Base-by-base conservation (phyloP, 164 flowering plant genomes). In the Platanus orientalis region DNA sequence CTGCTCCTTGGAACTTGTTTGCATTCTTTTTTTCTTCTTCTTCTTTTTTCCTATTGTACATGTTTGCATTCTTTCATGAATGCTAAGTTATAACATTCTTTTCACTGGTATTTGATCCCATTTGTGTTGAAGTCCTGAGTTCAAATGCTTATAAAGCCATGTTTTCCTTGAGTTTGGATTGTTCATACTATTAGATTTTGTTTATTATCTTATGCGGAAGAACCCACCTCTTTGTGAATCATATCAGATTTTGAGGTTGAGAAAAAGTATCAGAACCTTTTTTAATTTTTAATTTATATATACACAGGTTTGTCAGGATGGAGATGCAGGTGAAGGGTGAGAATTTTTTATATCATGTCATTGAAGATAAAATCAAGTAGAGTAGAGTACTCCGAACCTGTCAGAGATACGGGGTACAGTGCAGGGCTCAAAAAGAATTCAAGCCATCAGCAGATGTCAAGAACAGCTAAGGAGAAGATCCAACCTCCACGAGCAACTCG, bases 401-500 rank as follows among this genome's bases (percentile, higher is more conserved):
- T 44, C 25, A 36, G 21, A 27, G 60, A 56, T n/a, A 65, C 69
- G 81, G 77, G 72, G 39, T 65, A 58, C 62, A 54, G 59, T 40
- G 20, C 58, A 63, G 77, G 76, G 70, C 63, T 64, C 25, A 68
- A 57, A 76, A 60, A 52, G 42, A 62, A 66, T 39, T 78, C 77
- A 21, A 71, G 54, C 26, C 74, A 21, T 42, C 65, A 62, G 54
- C 68, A 57, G 54, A 51, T 19, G 44, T 56, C 74, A 23, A 73
- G 54, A 62, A 52, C 45, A 54, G 71, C 29, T 45, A 69, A 66
- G 58, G 81, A 76, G 62, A 67, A 54, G 52, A 50, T 55, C 49
- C 50, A 16, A 5, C 19, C 58, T 3, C 57, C 75, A 29, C 73
- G 26, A 32, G 58, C 65, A 58, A 57, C 23, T n/a, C 68, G 17